Conservation (phyloP, 2,329 filamentous ascomycete species). For the Penicillium sp. region DNA sequence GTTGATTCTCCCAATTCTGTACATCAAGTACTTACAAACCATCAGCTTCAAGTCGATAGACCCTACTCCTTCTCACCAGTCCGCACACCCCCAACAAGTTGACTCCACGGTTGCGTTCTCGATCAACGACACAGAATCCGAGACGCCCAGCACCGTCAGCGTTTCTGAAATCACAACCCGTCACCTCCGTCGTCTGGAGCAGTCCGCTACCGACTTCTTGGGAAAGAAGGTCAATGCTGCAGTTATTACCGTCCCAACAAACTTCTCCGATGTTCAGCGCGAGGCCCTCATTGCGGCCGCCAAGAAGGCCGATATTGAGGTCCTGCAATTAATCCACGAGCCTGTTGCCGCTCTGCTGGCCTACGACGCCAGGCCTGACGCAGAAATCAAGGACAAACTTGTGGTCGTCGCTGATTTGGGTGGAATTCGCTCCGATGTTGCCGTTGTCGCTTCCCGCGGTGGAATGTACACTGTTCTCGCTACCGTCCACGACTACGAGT, state of each 20-base stretch:
- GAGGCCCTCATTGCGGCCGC: constrained; percentile 74
- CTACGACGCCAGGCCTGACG: constrained; percentile 81
- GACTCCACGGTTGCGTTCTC: constrained; percentile 73
- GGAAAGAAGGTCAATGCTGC: constrained; percentile 93
- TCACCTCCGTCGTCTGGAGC: constrained; percentile 75
- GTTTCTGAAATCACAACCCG: constrained; percentile 80
- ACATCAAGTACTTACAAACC: constrained; percentile 13
- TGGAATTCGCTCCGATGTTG: constrained; percentile 85
- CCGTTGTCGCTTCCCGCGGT: constrained; percentile 83
- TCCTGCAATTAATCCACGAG: constrained; percentile 90
- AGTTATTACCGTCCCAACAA: constrained; percentile 88
- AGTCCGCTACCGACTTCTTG: constrained; percentile 84
- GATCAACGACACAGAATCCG: constrained; percentile 69
- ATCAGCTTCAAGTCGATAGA: constrained; percentile 86
- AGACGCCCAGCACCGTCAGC: constrained; percentile 64
- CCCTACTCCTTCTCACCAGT: constrained; percentile 88
- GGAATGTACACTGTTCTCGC: constrained; percentile 96
- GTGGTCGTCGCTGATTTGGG: constrained; percentile 90
- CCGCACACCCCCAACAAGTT: constrained; percentile 78
- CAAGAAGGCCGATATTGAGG: constrained; percentile 75
- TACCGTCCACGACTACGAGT: constrained; percentile 92
- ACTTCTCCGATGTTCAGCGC: constrained; percentile 85
- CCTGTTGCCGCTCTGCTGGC: constrained; percentile 84
- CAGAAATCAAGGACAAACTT: constrained; percentile 75
- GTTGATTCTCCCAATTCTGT: not conserved